Evolutionary conservation across 1,284 basidiomycete genomes (phyloP).

Genomic region (Puccinia novopanici): DNA sequence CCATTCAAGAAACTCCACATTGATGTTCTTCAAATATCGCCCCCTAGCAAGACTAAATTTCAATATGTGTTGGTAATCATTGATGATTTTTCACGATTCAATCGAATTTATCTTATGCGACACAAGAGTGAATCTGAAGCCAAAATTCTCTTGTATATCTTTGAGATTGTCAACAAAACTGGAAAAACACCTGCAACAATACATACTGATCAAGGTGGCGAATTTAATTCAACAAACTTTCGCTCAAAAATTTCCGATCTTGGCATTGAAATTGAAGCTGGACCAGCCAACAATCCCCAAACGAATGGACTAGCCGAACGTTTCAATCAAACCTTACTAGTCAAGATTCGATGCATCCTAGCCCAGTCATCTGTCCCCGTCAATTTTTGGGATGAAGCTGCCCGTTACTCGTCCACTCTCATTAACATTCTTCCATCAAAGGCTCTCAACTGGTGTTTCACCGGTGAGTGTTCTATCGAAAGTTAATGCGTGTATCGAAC

Average conservation of each 20-base stretch:
- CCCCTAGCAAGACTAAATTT: neutral
- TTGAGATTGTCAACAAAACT: neutral
- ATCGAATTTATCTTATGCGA: neutral
- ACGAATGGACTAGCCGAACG: constrained; percentile 1
- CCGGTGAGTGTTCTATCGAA: neutral
- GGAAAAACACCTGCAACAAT: neutral
- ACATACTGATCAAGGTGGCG: neutral
- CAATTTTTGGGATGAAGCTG: neutral
- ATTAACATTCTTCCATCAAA: neutral
- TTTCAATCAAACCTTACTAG: neutral
- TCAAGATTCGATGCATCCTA: neutral
- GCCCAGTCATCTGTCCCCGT: too few species aligned
- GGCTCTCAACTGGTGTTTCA: neutral
- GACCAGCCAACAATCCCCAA: neutral
- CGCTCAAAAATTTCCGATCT: neutral
- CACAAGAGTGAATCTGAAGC: neutral
- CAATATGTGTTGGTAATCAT: neutral
- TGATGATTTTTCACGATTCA: neutral
- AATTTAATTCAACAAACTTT: neutral
- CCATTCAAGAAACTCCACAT: neutral
- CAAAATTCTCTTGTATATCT: neutral
- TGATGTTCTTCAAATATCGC: neutral
- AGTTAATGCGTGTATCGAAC: neutral
- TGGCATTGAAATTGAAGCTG: neutral
- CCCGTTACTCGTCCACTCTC: neutral